Conservation (phyloP, 805 yeast species). For the Teunomyces lycoperdinae region DNA sequence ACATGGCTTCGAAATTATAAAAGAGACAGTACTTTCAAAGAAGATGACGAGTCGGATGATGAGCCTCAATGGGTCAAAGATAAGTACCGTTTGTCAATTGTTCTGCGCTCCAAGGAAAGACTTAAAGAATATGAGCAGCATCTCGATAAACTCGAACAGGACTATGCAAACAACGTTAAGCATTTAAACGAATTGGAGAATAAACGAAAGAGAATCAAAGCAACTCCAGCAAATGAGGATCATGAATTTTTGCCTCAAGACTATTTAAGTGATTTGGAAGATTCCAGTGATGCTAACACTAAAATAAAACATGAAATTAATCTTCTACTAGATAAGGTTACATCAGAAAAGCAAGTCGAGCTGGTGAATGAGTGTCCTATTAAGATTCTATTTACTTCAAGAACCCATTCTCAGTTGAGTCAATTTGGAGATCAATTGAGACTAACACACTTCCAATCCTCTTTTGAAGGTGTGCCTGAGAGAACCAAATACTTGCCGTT, state of each 20-base stretch:
- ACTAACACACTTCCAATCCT: constrained; percentile 61
- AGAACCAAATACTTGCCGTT: constrained; percentile 66
- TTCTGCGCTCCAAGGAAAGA: constrained; percentile 21
- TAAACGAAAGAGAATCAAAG: constrained; percentile 6
- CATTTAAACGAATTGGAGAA: constrained; percentile 12
- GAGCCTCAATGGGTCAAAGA: constrained; percentile 72
- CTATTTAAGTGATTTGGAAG: constrained; percentile 31
- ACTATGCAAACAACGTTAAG: constrained; percentile 15
- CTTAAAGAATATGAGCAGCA: constrained; percentile 41
- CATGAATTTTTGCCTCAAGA: constrained; percentile 30
- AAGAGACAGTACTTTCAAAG: constrained; percentile 11
- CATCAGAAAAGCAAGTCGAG: constrained; percentile 20
- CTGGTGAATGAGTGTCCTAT: constrained; percentile 27
- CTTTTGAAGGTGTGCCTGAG: constrained; percentile 48
- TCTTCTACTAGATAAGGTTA: constrained; percentile 44
- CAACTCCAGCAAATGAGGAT: constrained; percentile 7
- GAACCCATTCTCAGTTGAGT: constrained; percentile 86
- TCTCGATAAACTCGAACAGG: constrained; percentile 31
- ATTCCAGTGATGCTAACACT: constrained; percentile 21
- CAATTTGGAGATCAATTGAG: constrained; percentile 76
- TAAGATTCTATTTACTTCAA: constrained; percentile 66
- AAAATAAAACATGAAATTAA: constrained; percentile 48
- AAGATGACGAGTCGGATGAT: constrained; percentile 36
- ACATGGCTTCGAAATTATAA: constrained; percentile 71
- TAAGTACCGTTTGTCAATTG: constrained; percentile 30